phyloP scores from a whole-genome alignment of 129 eudicot genomes.

The Gnaphalium uliginosum region DNA sequence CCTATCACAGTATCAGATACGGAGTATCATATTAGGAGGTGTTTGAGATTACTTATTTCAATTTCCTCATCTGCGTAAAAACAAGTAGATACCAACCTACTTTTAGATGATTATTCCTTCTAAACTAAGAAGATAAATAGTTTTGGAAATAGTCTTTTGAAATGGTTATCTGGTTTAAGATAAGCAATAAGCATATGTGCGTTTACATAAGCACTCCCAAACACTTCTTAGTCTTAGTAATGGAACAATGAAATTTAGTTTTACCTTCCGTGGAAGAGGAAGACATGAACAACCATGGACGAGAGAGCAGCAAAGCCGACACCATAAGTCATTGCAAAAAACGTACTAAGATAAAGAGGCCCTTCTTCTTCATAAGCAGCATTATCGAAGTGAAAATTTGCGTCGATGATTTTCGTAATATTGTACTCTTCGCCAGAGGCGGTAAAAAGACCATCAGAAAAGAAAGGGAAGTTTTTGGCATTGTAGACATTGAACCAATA shows the following conservation, averaged over 20 bases:
- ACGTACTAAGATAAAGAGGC: constrained; percentile 81
- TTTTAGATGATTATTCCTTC: too few relatives aligned
- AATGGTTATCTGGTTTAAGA: too few relatives aligned
- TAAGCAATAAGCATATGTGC: neutral
- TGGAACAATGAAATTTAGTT: neutral
- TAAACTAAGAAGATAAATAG: too few relatives aligned
- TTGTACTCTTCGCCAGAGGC: constrained; percentile 66
- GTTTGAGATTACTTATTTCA: too few relatives aligned
- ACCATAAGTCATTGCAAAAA: constrained; percentile 95
- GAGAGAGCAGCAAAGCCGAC: constrained; percentile 93
- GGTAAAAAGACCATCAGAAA: constrained; percentile 65
- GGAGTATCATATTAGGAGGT: too few relatives aligned
- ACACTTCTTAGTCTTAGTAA: too few relatives aligned
- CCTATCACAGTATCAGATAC: too few relatives aligned
- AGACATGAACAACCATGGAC: constrained; percentile 80
- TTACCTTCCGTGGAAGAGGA: constrained; percentile 94
- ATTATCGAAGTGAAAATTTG: constrained; percentile 67
- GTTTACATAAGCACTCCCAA: neutral
- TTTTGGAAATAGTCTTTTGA: too few relatives aligned
- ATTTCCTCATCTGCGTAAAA: too few relatives aligned
- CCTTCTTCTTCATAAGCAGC: constrained; percentile 76
- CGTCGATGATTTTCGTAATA: constrained; percentile 70
- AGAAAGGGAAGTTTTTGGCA: constrained; percentile 84
- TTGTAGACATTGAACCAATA: constrained; percentile 82
- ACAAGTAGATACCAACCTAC: too few relatives aligned